Evolutionary conservation across 2,329 filamentous ascomycete genomes (phyloP), one percentile per base, ranked within the genome.

Genomic region (Sporothrix inflata): DNA sequence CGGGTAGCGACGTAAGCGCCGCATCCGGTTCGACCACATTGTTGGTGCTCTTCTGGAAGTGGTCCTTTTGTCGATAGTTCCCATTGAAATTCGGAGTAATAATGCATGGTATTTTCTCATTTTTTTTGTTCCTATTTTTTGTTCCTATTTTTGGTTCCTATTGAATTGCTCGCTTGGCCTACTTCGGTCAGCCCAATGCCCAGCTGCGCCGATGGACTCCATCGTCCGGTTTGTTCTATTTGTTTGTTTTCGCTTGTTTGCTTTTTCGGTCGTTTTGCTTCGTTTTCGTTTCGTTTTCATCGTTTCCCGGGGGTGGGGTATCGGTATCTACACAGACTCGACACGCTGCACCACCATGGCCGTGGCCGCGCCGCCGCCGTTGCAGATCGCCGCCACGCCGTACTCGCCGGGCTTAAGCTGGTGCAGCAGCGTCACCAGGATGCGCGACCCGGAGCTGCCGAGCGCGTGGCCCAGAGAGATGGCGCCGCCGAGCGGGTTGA

Each of bases 341-440:
- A 95, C 86, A 77, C 90, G 90, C 83, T 98, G 94, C 71, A 99
- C 93, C 66, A 98, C 93, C 79, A 98, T 87, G 0, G 94, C 96
- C 11, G 93, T 95, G 0, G 95, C 93, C 16, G 94, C 95, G 73
- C 96, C 96, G 55, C 96, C 96, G 61, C 96, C 96, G 78, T 99
- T 99, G 84, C 96, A 98, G 74, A 99, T 98, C 2, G 94, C 94
- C 19, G 94, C 96, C 75, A 95, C 93, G 70, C 96, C 96, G 79
- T 98, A 98, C 83, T 99, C 93, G 47, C 94, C 94, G 53, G 91
- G 90, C 84, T 97, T 91, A 74, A 98, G 85, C 83, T 98, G 95
- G 82, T 98, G 95, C 74, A 98, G 85, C 74, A 98, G 83, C 0
- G 94, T 97, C 1, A 94, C 94, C 73, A 98, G 84, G 76, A 98